Percentiles rank a stretch among this genome's conserved stretches.
Conservation (phyloP, 345 rosid species). For the Hibiscus mutabilis region DNA sequence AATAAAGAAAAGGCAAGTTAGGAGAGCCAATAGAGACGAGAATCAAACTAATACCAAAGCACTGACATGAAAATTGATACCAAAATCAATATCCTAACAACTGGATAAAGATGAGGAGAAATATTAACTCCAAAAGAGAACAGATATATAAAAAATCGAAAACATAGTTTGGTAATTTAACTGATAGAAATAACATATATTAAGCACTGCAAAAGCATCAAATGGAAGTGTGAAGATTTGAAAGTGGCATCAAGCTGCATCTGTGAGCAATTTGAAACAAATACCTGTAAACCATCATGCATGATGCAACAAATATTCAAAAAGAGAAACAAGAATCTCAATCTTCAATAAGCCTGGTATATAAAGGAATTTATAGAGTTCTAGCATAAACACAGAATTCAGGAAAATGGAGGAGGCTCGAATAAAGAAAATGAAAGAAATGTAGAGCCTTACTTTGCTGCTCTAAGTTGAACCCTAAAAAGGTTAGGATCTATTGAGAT, state of each 20-base stretch:
- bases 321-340: no score
- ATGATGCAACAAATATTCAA: background rate
- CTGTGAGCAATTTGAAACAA: background rate
- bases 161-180: background rate
- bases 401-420: background rate
- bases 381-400: background rate
- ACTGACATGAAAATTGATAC: background rate
- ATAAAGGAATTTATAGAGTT: background rate
- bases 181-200: background rate
- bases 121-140: background rate
- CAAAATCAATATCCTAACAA: background rate
- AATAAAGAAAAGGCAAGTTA: conserved; percentile 10
- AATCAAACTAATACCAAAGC: background rate
- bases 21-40: background rate
- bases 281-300: background rate
- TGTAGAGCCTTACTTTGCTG: conserved; percentile 62
- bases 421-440: conserved; percentile 16
- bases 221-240: background rate
- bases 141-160: background rate
- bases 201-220: background rate
- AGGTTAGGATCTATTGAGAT: conserved; percentile 74
- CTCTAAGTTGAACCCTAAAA: conserved; percentile 80
- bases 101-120: background rate
- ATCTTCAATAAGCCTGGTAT: background rate
- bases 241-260: background rate